Base-by-base conservation (phyloP, 2,329 filamentous ascomycete species). In the Epichloe elymi region DNA sequence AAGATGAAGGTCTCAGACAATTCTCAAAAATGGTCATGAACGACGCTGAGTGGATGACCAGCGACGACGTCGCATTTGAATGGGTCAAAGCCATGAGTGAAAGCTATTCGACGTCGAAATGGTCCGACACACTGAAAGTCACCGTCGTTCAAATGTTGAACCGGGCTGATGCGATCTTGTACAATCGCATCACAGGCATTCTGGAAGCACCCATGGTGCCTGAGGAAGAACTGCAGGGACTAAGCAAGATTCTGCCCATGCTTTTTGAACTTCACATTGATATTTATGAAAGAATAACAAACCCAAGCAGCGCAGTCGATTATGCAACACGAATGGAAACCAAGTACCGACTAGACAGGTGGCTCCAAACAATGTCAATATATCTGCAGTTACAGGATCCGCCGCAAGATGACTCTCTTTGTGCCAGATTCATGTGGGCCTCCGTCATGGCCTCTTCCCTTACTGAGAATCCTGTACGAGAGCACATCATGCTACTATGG, bases 181-280 rank as follows among this genome's bases (percentile, higher is more conserved):
- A 75, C 53, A 65, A 67, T 23, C 70, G 70, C 11, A 64, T 77
- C 19, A 61, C 66, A 2, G 61, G 70, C 23, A 73, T 76, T 30
- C 61, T 77, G 40, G 60, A 63, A 19, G 54, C 66, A 17, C 55
- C 50, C 33, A 23, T 60, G 36, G 59, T 54, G 10, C 60, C 58
- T 2, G 40, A 54, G 1, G 61, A 62, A 23, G 56, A 53, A 17
- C 54, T 70, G 14, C 54, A 56, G 2, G 63, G 65, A 11, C 57
- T 77, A 5, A 70, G 74, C 51, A 60, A 61, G 1, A 66, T 80
- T 5, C 66, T 76, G 2, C 73, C 80, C 49, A 82, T 80, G 71
- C 61, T 81, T 1, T 1, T 82, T 48, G 80, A 83, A 58, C 69
- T 83, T 5, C 76, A 82, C 52, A 67, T 83, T 10, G 79, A 82